A percentile compares a stretch with the other conserved stretches of the same genome.
These are phyloP conservation scores for Solanum boliviense DNA, from an alignment of 257 asterid species.

Conservation along the genomic window DNA sequence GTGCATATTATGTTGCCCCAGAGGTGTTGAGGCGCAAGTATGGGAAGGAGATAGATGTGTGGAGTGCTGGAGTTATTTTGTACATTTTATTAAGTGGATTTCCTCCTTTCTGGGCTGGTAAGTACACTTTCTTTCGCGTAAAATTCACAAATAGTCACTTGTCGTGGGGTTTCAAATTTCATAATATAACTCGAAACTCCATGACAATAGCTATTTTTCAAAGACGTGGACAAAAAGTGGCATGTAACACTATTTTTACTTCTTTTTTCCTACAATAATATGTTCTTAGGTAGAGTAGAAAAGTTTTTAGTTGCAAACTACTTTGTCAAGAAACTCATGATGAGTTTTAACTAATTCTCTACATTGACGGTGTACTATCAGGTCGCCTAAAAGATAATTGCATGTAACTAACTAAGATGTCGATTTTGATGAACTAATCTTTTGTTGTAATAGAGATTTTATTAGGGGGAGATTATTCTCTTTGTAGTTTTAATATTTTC, in stretches of 20 bases:
- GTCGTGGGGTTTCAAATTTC: not conserved
- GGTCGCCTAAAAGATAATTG: not conserved
- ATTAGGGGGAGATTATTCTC: not conserved
- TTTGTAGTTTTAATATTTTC: not conserved
- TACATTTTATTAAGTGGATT: conserved; percentile 31
- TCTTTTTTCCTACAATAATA: too few species aligned
- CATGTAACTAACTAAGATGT: not conserved
- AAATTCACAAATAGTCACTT: not conserved
- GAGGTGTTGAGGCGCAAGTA: conserved; percentile 18
- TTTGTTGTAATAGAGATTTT: not conserved
- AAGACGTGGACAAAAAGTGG: not conserved
- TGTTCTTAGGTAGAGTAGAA: not conserved
- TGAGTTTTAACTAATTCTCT: not conserved
- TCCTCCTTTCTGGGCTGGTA: conserved; percentile 32
- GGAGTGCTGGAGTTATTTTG: conserved; percentile 41
- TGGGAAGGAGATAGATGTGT: conserved; percentile 31
- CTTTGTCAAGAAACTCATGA: not conserved
- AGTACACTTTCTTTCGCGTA: not conserved
- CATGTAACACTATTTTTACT: not conserved
- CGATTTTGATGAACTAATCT: not conserved
- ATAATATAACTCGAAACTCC: not conserved
- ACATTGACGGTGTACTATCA: not conserved
- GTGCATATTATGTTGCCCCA: conserved; percentile 37
- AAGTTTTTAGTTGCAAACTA: not conserved
- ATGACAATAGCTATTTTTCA: not conserved